These are phyloP conservation scores for Kluyveromyces marxianus DNA, from an alignment of 1,139 yeast species.

Conservation along the genomic window DNA sequence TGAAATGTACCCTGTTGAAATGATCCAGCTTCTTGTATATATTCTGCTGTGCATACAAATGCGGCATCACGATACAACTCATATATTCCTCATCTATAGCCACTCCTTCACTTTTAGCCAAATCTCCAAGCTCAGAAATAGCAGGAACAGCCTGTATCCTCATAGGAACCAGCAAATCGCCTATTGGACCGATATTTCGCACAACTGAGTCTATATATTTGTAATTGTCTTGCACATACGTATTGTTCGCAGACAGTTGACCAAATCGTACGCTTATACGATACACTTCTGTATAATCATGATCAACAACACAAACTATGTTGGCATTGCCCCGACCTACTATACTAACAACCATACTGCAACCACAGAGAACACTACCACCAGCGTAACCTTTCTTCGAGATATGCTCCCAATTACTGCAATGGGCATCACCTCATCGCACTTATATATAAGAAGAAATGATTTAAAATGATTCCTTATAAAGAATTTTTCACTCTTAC, in stretches of 20 bases:
- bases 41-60: conserved; percentile 11
- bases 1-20: conserved; percentile 18
- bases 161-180: conserved; percentile 15
- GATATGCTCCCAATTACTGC: neutral
- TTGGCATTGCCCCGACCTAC: conserved; percentile 24
- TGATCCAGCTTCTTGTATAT: conserved; percentile 17
- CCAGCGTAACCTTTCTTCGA: neutral
- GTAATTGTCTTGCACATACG: conserved; percentile 16
- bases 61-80: conserved; percentile 15
- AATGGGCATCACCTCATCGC: neutral
- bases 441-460: too few relatives aligned
- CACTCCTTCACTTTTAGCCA: conserved; percentile 6
- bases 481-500: conserved; percentile 1
- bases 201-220: conserved; percentile 11
- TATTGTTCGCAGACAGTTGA: conserved; percentile 18
- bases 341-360: neutral
- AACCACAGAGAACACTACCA: neutral
- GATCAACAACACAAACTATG: conserved; percentile 11
- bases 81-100: conserved; percentile 12
- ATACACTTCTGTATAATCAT: conserved; percentile 12
- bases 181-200: conserved; percentile 12
- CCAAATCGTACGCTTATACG: conserved; percentile 22
- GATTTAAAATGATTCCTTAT: neutral
- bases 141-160: conserved; percentile 10
- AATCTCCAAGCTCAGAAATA: neutral